phyloP scores from a whole-genome alignment of 1,139 yeast species.

The Taphrina sp. region DNA sequence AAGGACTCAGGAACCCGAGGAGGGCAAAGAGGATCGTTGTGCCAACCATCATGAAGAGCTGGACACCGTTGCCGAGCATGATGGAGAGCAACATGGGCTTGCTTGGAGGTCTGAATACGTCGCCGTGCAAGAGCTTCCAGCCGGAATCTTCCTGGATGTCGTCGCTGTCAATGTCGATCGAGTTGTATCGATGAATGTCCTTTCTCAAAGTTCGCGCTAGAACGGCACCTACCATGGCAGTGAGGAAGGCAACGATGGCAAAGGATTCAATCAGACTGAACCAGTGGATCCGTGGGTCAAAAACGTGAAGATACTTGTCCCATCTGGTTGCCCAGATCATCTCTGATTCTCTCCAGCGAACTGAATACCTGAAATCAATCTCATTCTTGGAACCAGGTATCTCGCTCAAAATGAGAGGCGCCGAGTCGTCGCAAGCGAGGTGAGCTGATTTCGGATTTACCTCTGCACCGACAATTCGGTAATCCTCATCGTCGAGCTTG shows the following conservation, averaged over 20 bases:
- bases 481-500: conserved; percentile 62
- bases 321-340: conserved; percentile 98
- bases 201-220: conserved; percentile 74
- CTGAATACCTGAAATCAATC: conserved; percentile 59
- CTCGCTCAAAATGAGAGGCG: conserved; percentile 38
- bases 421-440: conserved; percentile 47
- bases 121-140: conserved; percentile 96
- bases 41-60: conserved; percentile 71
- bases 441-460: conserved; percentile 68
- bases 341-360: conserved; percentile 61
- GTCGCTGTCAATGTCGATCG: conserved; percentile 73
- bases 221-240: conserved; percentile 76
- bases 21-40: conserved; percentile 79
- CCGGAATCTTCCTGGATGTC: conserved; percentile 93
- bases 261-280: conserved; percentile 84
- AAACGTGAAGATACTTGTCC: conserved; percentile 92
- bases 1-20: conserved; percentile 86
- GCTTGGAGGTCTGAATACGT: conserved; percentile 83
- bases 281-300: conserved; percentile 95
- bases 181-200: conserved; percentile 86
- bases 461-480: conserved; percentile 86
- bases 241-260: conserved; percentile 70
- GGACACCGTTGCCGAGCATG: conserved; percentile 84
- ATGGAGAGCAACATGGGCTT: conserved; percentile 71
- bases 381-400: conserved; percentile 40